Percentiles rank a stretch among this genome's conserved stretches.
Conservation (phyloP, 108 stramenopile genomes). For the Skeletonema tropicum region DNA sequence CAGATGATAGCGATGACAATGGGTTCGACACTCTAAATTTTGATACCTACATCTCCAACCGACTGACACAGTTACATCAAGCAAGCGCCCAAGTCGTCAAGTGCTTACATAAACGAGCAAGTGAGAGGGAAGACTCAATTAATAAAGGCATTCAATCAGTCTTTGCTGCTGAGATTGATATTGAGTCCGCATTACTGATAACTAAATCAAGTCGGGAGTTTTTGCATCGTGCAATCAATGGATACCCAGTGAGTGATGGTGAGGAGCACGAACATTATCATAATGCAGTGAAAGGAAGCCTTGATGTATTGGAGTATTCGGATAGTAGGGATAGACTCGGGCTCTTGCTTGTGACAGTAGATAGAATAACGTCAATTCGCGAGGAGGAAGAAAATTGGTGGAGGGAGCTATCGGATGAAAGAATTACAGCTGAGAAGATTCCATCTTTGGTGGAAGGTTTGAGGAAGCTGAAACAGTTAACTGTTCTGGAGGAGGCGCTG, state of each 20-base stretch:
- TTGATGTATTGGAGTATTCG: slow-evolving; percentile 30
- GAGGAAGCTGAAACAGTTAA: slow-evolving; percentile 30
- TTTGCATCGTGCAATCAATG: slow-evolving; percentile 25
- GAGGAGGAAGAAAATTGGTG: slow-evolving; percentile 37
- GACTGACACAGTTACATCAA: slow-evolving; percentile 35
- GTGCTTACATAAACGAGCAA: slow-evolving; percentile 32
- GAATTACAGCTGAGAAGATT: slow-evolving; percentile 10
- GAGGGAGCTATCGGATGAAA: slow-evolving; percentile 19
- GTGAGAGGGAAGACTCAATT: slow-evolving; percentile 25
- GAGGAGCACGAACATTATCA: not conserved
- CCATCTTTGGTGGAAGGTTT: slow-evolving; percentile 15
- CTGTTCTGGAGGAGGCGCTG: slow-evolving; percentile 32
- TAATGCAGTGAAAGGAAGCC: slow-evolving; percentile 21
- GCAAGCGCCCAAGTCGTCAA: slow-evolving; percentile 33
- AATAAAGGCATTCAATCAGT: slow-evolving; percentile 18
- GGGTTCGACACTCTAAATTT: slow-evolving; percentile 33
- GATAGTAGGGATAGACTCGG: slow-evolving; percentile 37
- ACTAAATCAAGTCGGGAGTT: slow-evolving; percentile 38
- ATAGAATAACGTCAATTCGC: slow-evolving; percentile 28
- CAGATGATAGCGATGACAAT: slow-evolving; percentile 16
- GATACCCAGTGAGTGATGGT: slow-evolving; percentile 20
- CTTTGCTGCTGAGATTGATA: slow-evolving; percentile 38
- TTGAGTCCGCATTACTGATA: slow-evolving; percentile 25
- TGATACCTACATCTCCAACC: slow-evolving; percentile 49
- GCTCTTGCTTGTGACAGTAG: slow-evolving; percentile 27